Evolutionary conservation across 2,329 filamentous ascomycete genomes (phyloP).

Genomic region (Mollisiaceae sp.): DNA sequence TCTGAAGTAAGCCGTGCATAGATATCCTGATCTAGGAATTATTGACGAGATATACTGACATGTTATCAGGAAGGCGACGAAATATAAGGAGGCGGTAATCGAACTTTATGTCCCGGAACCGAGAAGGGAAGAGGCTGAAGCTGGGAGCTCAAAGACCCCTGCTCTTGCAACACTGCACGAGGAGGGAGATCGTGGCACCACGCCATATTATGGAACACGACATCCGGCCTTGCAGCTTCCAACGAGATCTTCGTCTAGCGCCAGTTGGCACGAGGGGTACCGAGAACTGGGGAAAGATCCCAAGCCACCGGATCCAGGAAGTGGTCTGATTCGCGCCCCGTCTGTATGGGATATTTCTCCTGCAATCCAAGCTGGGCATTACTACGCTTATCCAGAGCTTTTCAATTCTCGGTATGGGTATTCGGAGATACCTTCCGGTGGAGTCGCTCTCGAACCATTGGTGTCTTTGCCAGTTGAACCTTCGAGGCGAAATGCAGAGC

Average conservation of each 20-base stretch:
- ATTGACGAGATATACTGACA: background rate
- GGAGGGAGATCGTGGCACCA: background rate
- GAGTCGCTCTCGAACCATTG: conserved; percentile 45
- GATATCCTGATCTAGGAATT: background rate
- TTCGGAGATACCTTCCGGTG: conserved; percentile 16
- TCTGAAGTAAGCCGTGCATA: conserved; percentile 22
- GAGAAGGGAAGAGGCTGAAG: conserved; percentile 10
- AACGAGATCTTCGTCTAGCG: background rate
- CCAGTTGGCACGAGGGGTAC: background rate
- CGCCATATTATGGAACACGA: background rate
- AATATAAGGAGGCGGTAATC: conserved; percentile 20
- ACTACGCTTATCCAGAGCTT: conserved; percentile 11
- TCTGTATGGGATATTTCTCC: background rate
- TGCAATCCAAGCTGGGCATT: conserved; percentile 15
- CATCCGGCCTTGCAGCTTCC: background rate
- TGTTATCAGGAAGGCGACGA: conserved; percentile 11
- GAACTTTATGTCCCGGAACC: conserved; percentile 11
- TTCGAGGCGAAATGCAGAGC: conserved; percentile 35
- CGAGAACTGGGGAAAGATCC: conserved; percentile 1
- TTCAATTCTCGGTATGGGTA: conserved; percentile 7
- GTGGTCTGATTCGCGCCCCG: background rate
- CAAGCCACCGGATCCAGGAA: background rate
- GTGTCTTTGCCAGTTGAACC: conserved; percentile 40
- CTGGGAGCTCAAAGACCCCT: conserved; percentile 4
- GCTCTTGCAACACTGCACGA: background rate